phyloP scores from a whole-genome alignment of 2,329 filamentous ascomycete genomes.

The Fusarium foetens region DNA sequence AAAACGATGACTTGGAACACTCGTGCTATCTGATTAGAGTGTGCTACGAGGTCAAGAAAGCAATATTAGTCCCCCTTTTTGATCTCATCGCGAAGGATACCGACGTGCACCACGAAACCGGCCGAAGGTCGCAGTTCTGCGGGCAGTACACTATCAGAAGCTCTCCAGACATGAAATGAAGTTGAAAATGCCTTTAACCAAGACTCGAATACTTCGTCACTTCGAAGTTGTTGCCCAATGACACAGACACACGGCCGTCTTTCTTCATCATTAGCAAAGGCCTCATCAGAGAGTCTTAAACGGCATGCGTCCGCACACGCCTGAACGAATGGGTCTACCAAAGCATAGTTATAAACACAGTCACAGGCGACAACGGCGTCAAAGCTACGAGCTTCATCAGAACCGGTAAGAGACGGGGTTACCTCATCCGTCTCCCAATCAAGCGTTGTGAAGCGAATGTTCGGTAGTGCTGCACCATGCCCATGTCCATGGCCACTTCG shows the following conservation, averaged over 20 bases:
- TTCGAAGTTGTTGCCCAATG: conserved; percentile 88
- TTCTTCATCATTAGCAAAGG: conserved; percentile 20
- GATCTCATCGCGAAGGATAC: conserved; percentile 63
- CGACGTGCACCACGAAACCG: conserved; percentile 86
- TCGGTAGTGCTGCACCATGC: conserved; percentile 38
- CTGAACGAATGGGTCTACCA: conserved; percentile 83
- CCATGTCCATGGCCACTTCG: conserved; percentile 16
- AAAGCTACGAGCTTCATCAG: conserved; percentile 59
- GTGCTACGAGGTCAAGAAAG: background rate
- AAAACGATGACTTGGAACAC: background rate
- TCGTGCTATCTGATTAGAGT: background rate
- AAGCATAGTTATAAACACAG: conserved; percentile 92
- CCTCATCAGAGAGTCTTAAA: conserved; percentile 54
- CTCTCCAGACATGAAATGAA: conserved; percentile 78
- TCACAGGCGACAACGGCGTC: conserved; percentile 87
- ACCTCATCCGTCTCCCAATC: conserved; percentile 84
- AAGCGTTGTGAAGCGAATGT: conserved; percentile 68
- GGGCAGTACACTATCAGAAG: conserved; percentile 72
- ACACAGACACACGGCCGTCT: conserved; percentile 74
- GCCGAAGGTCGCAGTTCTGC: conserved; percentile 68
- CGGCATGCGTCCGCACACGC: conserved; percentile 80
- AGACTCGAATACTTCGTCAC: conserved; percentile 83
- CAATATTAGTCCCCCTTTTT: background rate
- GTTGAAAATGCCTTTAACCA: conserved; percentile 78
- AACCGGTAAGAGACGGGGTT: conserved; percentile 54